Percentiles rank a stretch among this genome's conserved stretches.
These are phyloP conservation scores for Aspergillus unguis DNA, from an alignment of 2,329 filamentous ascomycete genomes.

Conservation along the genomic window DNA sequence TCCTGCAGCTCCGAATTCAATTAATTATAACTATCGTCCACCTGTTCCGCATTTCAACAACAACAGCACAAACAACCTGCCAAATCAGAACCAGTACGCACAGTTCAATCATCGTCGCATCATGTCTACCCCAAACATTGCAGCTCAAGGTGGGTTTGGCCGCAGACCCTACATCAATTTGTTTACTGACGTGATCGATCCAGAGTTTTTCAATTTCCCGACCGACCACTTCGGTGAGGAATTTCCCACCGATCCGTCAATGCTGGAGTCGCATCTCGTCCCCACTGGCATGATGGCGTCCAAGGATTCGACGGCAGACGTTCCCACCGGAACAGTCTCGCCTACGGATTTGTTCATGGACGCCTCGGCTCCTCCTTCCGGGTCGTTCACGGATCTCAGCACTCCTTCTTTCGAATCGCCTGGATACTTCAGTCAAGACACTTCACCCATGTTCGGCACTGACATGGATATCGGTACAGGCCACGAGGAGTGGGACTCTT, in stretches of 20 bases:
- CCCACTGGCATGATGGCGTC: conserved; percentile 42
- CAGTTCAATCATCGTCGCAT: conserved; percentile 31
- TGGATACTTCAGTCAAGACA: conserved; percentile 65
- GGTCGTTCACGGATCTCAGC: conserved; percentile 77
- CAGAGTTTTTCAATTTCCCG: conserved; percentile 31
- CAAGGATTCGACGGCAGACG: conserved; percentile 41
- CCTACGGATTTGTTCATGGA: conserved; percentile 75
- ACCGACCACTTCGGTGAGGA: conserved; percentile 25
- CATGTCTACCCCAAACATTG: conserved; percentile 40
- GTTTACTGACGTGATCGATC: conserved; percentile 19
- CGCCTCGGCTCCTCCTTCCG: conserved; percentile 76
- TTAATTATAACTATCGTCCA: conserved; percentile 34
- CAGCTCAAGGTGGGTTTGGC: conserved; percentile 30
- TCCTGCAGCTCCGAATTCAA: conserved; percentile 39
- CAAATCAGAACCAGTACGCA: conserved; percentile 30
- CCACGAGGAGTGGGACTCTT: conserved; percentile 65
- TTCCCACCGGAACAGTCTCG: conserved; percentile 65
- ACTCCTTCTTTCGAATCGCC: conserved; percentile 80
- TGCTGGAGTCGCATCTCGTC: conserved; percentile 27
- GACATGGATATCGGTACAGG: conserved; percentile 53
- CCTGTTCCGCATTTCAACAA: conserved; percentile 40
- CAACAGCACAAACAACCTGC: conserved; percentile 23
- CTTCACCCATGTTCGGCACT: conserved; percentile 71
- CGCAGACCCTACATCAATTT: background rate
- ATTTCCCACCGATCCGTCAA: conserved; percentile 23